Base-by-base conservation (phyloP, 768 basidiomycete species). In the Udeniomyces megalosporus region DNA sequence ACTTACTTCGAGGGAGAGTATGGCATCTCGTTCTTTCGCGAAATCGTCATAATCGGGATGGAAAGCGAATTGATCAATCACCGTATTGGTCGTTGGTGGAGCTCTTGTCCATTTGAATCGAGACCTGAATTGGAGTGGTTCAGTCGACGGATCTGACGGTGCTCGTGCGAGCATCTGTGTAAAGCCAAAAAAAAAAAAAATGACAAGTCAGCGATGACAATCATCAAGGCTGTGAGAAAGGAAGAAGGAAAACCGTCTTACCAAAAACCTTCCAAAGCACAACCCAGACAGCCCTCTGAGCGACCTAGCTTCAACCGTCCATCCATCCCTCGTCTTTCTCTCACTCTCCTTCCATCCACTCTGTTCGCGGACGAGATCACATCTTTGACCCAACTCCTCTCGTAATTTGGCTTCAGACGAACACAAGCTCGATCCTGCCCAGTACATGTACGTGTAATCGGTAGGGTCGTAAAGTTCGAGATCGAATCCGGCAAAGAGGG, bases 401-500 rank as follows among this genome's bases (percentile, higher is more conserved):
- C 44, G 14, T 15, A 57, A 35, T 15, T n/a, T 29, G 26, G 46
- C 62, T 47, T 63, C 62, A 3, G 15, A 26, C 32, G 29, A 22
- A 48, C 48, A 63, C 31, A 50, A 24, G 44, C 26, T 44, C 12
- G 49, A 24, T 11, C 31, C 54, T 0, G 56, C 62, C 62, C 62
- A 63, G 46, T 29, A 63, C n/a, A 63, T 31, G 54, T 58, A 57
- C 2, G 62, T 29, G 26, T 34, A 22, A 8, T 63, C 62, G 10
- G n/a, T 7, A 29, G 34, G 14, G 31, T 52, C 50, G 49, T 63
- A 63, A 20, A 63, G 62, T 11, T 15, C 38, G 48, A 63, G 56
- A 20, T 58, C 38, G 29, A 63, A 63, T 20, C 62, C 62, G 14
- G 62, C 28, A n/a, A 63, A 56, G 49, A 63, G 48, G 7, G 49